Conservation (phyloP, 2,329 filamentous ascomycete genomes). For the Alternaria consortialis region DNA sequence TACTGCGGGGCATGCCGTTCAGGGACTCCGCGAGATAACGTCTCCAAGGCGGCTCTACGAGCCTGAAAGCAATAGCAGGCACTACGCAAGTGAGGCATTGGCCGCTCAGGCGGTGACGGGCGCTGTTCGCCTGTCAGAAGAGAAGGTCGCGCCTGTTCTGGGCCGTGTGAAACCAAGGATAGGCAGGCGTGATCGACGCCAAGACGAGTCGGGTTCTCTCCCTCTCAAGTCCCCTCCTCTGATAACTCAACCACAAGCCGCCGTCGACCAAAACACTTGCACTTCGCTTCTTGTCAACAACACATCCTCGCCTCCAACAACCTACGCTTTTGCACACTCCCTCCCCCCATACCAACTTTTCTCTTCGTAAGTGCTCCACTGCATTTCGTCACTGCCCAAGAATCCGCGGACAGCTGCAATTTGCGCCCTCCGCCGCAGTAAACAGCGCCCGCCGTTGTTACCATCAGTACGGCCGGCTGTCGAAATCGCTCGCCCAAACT, state of each 20-base stretch:
- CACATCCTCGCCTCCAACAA: slow-evolving; percentile 18
- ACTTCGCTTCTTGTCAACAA: slow-evolving; percentile 30
- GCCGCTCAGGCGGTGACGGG: slow-evolving; percentile 23
- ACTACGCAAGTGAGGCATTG: slow-evolving; percentile 3
- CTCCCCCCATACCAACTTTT: slow-evolving; percentile 19
- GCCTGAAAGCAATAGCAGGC: neutral
- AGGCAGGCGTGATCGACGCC: slow-evolving; percentile 41
- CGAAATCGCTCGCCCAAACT: slow-evolving; percentile 18
- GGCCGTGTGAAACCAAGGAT: slow-evolving; percentile 38
- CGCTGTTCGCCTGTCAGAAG: slow-evolving; percentile 20
- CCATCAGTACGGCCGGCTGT: slow-evolving; percentile 29
- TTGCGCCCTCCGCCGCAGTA: slow-evolving; percentile 37
- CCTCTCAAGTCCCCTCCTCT: slow-evolving; percentile 34
- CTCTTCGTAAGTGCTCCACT: slow-evolving; percentile 44
- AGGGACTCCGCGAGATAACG: neutral
- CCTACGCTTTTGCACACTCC: slow-evolving; percentile 23
- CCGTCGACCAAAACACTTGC: slow-evolving; percentile 30
- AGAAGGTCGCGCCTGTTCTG: slow-evolving; percentile 32
- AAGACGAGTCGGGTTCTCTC: slow-evolving; percentile 32
- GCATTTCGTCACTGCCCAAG: slow-evolving; percentile 39
- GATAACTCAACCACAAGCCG: slow-evolving; percentile 38
- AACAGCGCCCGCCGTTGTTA: slow-evolving; percentile 29
- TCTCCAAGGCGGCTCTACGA: neutral
- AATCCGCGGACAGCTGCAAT: slow-evolving; percentile 35
- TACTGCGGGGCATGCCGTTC: slow-evolving; percentile 30